phyloP scores from a whole-genome alignment of 441 rosid genomes.

The Dalechampia spathulata region DNA sequence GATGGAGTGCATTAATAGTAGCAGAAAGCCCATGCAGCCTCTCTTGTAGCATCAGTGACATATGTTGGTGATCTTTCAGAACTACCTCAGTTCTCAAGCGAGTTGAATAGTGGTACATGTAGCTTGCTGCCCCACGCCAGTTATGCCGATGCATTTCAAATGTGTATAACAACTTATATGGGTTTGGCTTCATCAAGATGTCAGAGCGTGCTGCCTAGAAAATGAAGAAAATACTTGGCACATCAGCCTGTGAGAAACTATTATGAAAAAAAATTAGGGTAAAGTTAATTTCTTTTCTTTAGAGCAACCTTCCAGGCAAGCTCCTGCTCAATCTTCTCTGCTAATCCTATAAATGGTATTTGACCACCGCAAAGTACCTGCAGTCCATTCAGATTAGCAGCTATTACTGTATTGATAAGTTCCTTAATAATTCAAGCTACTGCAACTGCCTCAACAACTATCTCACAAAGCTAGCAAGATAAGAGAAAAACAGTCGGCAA shows the following conservation, averaged over 20 bases:
- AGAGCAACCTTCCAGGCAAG: conserved; percentile 89
- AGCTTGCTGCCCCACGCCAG: conserved; percentile 91
- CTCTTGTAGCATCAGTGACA: conserved; percentile 61
- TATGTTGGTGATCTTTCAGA: conserved; percentile 50
- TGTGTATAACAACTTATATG: conserved; percentile 90
- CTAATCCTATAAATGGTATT: conserved; percentile 82
- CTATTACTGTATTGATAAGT: not conserved
- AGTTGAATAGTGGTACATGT: conserved; percentile 67
- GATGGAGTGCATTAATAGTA: conserved; percentile 82
- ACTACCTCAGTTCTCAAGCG: conserved; percentile 66
- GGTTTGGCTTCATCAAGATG: conserved; percentile 65
- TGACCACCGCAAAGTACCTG: conserved; percentile 88
- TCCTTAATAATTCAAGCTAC: not conserved
- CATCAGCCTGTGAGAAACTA: conserved; percentile 6
- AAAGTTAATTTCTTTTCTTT: conserved; percentile 12
- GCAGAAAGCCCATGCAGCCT: conserved; percentile 90
- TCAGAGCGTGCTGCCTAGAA: conserved; percentile 84
- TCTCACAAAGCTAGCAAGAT: not conserved
- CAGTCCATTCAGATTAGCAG: conserved; percentile 9
- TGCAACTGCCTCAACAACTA: not conserved
- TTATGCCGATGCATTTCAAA: conserved; percentile 92
- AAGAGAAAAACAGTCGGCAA: not conserved
- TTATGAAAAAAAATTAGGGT: conserved; percentile 9
- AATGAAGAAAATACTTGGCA: conserved; percentile 14
- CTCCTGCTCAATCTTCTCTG: conserved; percentile 88